These are phyloP conservation scores for Aphanomyces cochlioides DNA, from an alignment of 352 stramenopile species.

Conservation along the genomic window DNA sequence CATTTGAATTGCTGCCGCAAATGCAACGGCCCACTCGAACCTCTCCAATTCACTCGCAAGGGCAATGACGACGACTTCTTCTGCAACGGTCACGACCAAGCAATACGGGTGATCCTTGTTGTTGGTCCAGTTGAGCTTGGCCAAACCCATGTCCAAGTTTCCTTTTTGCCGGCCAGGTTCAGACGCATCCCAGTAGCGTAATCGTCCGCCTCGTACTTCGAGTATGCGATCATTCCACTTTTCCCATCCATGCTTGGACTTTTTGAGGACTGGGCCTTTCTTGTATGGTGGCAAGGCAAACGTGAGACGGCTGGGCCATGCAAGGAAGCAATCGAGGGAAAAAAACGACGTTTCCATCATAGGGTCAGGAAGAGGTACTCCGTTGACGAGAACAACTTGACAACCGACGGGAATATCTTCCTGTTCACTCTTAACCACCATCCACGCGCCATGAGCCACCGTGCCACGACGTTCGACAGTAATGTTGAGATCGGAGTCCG, in stretches of 20 bases:
- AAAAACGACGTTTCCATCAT: constrained; percentile 11
- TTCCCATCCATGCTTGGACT: constrained; percentile 79
- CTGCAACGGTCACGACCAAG: constrained; percentile 55
- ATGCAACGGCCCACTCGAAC: constrained; percentile 82
- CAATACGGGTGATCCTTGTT: constrained; percentile 54
- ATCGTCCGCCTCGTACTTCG: constrained; percentile 71
- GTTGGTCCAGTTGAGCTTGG: constrained; percentile 20
- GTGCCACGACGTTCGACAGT: constrained; percentile 61
- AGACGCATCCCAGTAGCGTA: constrained; percentile 58
- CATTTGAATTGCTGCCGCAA: constrained; percentile 85
- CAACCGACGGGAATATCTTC: constrained; percentile 53
- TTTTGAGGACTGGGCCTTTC: constrained; percentile 75
- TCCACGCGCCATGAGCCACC: constrained; percentile 51
- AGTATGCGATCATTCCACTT: constrained; percentile 84
- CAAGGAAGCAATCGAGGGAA: not conserved
- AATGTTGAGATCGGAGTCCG: constrained; percentile 43
- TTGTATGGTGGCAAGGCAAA: constrained; percentile 80
- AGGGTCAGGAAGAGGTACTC: constrained; percentile 17
- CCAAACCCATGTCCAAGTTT: constrained; percentile 31
- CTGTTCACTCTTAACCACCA: constrained; percentile 31
- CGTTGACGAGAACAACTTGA: constrained; percentile 68
- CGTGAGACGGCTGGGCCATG: constrained; percentile 34
- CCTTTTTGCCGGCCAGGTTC: constrained; percentile 11
- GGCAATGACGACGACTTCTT: constrained; percentile 72
- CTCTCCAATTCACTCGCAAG: constrained; percentile 62